Evolutionary conservation across 2,329 filamentous ascomycete genomes (phyloP).

Genomic region (Pestalotiopsis fici): DNA sequence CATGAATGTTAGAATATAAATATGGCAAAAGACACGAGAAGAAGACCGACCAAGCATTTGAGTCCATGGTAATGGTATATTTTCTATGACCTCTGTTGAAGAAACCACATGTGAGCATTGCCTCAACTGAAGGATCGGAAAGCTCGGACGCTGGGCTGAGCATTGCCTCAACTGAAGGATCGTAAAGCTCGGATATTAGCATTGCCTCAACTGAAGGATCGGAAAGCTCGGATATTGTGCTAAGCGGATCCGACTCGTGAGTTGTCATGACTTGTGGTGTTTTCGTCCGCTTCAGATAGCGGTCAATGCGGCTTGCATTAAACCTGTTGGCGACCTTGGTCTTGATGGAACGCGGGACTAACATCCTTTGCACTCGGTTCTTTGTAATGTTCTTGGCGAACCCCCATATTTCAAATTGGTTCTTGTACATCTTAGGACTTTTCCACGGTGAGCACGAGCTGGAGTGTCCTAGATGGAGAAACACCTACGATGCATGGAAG

Average conservation of each 20-base stretch:
- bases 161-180: too few relatives aligned
- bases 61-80: neutral
- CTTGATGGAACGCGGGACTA: neutral
- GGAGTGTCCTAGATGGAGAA: neutral
- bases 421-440: neutral
- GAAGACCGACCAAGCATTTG: neutral
- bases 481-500: constrained; percentile 3
- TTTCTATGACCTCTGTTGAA: neutral
- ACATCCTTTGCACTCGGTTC: neutral
- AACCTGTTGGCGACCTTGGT: neutral
- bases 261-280: neutral
- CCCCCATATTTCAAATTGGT: neutral
- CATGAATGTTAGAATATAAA: neutral
- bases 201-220: neutral
- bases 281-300: neutral
- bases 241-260: neutral
- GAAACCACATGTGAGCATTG: neutral
- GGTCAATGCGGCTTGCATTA: neutral
- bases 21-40: neutral
- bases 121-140: neutral
- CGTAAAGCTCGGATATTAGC: neutral
- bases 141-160: neutral
- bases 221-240: neutral
- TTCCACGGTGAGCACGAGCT: neutral
- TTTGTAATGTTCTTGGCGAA: neutral